A percentile compares a stretch with the other conserved stretches of the same genome.
phyloP scores from a whole-genome alignment of 495 filamentous ascomycete species.

The Beverwykella pulmonaria region DNA sequence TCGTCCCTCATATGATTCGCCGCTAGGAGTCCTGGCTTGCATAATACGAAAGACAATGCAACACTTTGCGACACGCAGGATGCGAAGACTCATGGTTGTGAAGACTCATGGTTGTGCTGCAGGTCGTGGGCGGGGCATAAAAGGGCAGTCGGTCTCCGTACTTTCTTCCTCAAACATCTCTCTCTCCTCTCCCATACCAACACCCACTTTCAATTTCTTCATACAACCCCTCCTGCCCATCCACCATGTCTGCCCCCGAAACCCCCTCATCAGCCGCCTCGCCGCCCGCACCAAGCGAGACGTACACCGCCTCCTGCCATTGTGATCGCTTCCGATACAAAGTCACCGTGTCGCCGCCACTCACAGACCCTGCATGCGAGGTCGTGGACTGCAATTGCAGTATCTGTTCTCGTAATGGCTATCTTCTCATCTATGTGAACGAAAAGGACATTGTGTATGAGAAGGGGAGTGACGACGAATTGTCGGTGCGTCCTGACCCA shows the following conservation, averaged over 20 bases:
- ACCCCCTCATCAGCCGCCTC: background rate
- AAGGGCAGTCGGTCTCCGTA: too few relatives aligned
- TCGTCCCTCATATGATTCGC: background rate
- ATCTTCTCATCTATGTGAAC: constrained; percentile 47
- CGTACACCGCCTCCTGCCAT: constrained; percentile 47
- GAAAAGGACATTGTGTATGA: constrained; percentile 36
- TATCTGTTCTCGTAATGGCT: constrained; percentile 52
- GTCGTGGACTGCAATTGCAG: constrained; percentile 47
- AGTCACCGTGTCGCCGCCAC: constrained; percentile 40
- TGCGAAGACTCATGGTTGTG: background rate
- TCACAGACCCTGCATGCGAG: constrained; percentile 33
- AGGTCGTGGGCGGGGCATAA: background rate
- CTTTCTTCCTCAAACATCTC: too few relatives aligned
- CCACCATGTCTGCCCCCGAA: background rate
- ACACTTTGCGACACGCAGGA: background rate
- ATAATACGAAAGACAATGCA: background rate
- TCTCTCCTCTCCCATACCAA: too few relatives aligned
- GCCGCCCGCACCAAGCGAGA: constrained; percentile 17
- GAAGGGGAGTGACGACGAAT: constrained; percentile 32
- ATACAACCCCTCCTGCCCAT: background rate
- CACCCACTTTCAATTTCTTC: background rate
- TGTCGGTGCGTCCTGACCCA: constrained; percentile 13
- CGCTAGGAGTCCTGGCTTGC: background rate
- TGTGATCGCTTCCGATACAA: constrained; percentile 45
- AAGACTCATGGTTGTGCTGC: background rate